Conservation (phyloP, 306 rosid species). For the Comarum palustre region DNA sequence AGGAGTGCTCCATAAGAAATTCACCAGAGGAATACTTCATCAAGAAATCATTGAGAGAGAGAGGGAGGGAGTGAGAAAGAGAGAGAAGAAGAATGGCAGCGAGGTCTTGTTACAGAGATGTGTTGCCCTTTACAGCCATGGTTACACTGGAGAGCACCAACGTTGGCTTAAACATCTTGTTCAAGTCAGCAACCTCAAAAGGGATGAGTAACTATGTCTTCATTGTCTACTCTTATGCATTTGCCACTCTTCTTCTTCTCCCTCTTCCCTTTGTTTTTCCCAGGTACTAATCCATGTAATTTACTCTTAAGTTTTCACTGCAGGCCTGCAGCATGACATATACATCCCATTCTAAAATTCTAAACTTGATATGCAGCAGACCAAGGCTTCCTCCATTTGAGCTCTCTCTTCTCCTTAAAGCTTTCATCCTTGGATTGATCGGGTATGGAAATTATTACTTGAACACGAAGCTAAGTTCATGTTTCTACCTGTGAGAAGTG, state of each 20-base stretch:
- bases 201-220: slow-evolving; percentile 57
- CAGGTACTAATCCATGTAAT: slow-evolving; percentile 28
- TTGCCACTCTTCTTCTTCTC: slow-evolving; percentile 46
- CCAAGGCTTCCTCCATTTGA: slow-evolving; percentile 46
- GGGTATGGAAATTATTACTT: slow-evolving; percentile 33
- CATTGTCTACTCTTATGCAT: slow-evolving; percentile 41
- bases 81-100: slow-evolving; percentile 18
- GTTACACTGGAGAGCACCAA: slow-evolving; percentile 40
- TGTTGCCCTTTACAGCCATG: slow-evolving; percentile 49
- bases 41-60: neutral
- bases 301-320: neutral
- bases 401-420: slow-evolving; percentile 24
- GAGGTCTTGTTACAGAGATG: slow-evolving; percentile 37
- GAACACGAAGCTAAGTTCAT: neutral
- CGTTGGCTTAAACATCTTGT: slow-evolving; percentile 49
- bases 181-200: slow-evolving; percentile 51
- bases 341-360: too few relatives aligned
- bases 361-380: slow-evolving; percentile 21
- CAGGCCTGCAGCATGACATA: neutral
- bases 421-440: slow-evolving; percentile 43
- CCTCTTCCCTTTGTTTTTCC: slow-evolving; percentile 46
- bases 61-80: neutral
- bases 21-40: neutral
- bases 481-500: neutral
- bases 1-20: neutral